phyloP scores from a whole-genome alignment of 768 basidiomycete genomes.

The Podaxis sp. region DNA sequence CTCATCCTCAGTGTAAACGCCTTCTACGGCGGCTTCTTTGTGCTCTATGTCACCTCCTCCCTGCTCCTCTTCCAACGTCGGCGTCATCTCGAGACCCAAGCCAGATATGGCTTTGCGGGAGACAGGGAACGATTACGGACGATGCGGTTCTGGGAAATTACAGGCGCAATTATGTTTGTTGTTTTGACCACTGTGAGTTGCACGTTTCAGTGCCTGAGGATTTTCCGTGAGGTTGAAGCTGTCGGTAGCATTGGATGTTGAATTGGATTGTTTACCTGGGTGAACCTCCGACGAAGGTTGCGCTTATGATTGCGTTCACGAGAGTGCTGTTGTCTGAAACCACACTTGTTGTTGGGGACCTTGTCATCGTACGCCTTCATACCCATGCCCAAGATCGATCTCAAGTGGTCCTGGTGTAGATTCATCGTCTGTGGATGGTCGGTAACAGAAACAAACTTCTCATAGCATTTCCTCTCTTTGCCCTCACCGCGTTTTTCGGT shows the following conservation, averaged over 20 bases:
- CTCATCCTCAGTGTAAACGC: background rate
- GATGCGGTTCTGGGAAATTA: slow-evolving; percentile 9
- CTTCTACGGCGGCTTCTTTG: slow-evolving; percentile 8
- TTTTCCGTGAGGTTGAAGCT: background rate
- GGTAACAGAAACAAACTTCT: slow-evolving; percentile 3
- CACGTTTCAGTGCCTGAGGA: too few relatives aligned
- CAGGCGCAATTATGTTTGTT: slow-evolving; percentile 1
- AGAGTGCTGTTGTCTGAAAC: slow-evolving; percentile 1
- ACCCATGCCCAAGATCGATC: background rate
- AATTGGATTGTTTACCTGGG: background rate
- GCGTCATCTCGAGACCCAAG: background rate
- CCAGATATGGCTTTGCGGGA: background rate
- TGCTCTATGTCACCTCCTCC: background rate
- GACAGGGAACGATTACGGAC: slow-evolving; percentile 3
- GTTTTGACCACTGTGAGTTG: background rate
- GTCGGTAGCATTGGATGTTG: slow-evolving; percentile 2
- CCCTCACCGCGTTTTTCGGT: slow-evolving; percentile 5
- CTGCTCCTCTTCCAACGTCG: background rate
- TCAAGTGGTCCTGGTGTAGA: background rate
- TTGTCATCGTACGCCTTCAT: background rate
- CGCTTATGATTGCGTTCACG: background rate
- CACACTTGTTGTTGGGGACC: background rate
- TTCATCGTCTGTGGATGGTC: slow-evolving; percentile 4
- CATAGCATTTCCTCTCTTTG: slow-evolving; percentile 3
- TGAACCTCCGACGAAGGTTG: background rate